phyloP scores from a whole-genome alignment of 805 yeast genomes.

The Wickerhamomyces rabaulensis region DNA sequence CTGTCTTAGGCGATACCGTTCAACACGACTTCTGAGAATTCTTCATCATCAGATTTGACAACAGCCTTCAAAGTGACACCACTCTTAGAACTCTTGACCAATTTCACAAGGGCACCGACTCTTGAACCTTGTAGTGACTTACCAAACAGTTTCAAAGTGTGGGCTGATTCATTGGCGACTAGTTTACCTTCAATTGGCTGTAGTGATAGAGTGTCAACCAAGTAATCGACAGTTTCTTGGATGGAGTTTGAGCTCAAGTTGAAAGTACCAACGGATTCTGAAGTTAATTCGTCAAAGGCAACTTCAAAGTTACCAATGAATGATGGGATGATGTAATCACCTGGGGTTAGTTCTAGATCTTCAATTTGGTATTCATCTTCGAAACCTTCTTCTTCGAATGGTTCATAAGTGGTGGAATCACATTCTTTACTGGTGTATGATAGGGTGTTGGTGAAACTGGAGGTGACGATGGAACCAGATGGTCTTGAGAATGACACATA shows the following conservation, averaged over 20 bases:
- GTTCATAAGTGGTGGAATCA: conserved; percentile 63
- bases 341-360: conserved; percentile 65
- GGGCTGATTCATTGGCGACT: conserved; percentile 46
- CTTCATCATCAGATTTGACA: conserved; percentile 38
- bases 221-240: conserved; percentile 51
- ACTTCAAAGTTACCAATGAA: conserved; percentile 72
- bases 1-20: conserved; percentile 35
- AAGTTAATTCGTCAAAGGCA: conserved; percentile 65
- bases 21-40: conserved; percentile 45
- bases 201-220: conserved; percentile 52
- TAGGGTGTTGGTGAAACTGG: conserved; percentile 59
- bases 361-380: conserved; percentile 93
- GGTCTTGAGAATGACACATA: conserved; percentile 74
- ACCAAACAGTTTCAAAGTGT: conserved; percentile 78
- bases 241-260: conserved; percentile 47
- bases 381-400: conserved; percentile 71
- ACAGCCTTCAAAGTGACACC: conserved; percentile 42
- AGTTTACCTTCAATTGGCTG: conserved; percentile 67
- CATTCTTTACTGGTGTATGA: conserved; percentile 76
- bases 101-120: conserved; percentile 36
- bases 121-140: conserved; percentile 48
- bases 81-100: conserved; percentile 35
- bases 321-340: conserved; percentile 77
- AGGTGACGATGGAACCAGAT: conserved; percentile 36
- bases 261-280: conserved; percentile 61